Evolutionary conservation across 768 basidiomycete species (phyloP).

Genomic region (Leccinum sublutescens): DNA sequence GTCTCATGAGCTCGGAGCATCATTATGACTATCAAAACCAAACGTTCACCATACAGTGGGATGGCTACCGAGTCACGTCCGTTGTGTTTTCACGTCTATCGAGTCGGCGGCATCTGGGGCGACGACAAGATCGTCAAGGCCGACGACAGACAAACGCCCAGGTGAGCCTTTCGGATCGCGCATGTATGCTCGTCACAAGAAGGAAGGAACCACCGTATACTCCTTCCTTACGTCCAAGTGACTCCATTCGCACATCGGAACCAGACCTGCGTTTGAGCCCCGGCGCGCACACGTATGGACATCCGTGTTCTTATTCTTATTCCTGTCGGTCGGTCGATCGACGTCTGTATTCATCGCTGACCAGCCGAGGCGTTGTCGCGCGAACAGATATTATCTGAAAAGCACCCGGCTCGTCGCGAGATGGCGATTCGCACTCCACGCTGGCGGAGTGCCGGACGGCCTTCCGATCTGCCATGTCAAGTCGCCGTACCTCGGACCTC

Average conservation of each 20-base stretch:
- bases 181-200: not conserved
- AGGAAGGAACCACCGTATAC: not conserved
- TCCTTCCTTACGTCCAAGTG: not conserved
- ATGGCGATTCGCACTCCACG: conserved; percentile 26
- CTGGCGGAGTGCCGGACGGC: conserved; percentile 17
- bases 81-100: conserved; percentile 29
- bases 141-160: conserved; percentile 27
- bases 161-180: conserved; percentile 15
- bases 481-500: conserved; percentile 31
- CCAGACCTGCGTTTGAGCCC: not conserved
- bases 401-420: conserved; percentile 12
- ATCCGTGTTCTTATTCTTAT: not conserved
- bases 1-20: not conserved
- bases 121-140: conserved; percentile 30
- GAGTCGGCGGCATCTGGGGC: conserved; percentile 26
- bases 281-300: not conserved
- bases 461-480: conserved; percentile 22
- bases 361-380: not conserved
- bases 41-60: not conserved
- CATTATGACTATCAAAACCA: conserved; percentile 3
- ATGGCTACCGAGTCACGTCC: conserved; percentile 8
- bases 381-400: conserved; percentile 26
- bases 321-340: not conserved
- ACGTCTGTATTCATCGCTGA: not conserved
- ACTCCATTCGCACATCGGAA: not conserved